Base-by-base conservation (phyloP, 2,329 filamentous ascomycete genomes). In the Aspergillus sp. region DNA sequence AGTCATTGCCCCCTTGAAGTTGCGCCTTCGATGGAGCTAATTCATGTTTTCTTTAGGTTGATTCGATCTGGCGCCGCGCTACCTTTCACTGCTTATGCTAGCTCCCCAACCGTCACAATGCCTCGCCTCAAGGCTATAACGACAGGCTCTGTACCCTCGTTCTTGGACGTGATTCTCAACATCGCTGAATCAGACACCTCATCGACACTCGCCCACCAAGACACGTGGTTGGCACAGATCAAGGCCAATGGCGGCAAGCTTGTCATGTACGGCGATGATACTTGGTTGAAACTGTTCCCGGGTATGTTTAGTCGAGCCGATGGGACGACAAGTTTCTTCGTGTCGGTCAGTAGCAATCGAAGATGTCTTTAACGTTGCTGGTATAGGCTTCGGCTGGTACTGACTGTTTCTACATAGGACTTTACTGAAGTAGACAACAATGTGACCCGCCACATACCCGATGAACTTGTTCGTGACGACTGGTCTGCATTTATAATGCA, bases 91-190 rank as follows among this genome's bases (percentile, higher is more conserved):
- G 94, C 94, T 36, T 90, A 96, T 83, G 95, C 95, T 18, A 90
- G 91, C n/a, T 92, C 96, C 54, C 95, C 95, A 2, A 99, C 95
- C 7, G 94, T 99, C 62, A 99, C 95, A 18, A 98, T 99, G 95
- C 95, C 95, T 47, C 88, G 94, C 63, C 88, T 99, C 69, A 99
- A 99, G 79, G 92, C 95, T 52, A 92, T 99, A 64, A 99, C 95
- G 0, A 98, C 95, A 1, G 95, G 95, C 62, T 97, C 94, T 1
- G 95, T 96, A n/a, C 95, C 95, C 3, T 98, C 94, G 2, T 99
- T 99, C 75, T 86, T 98, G 61, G 95, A 99, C 75, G 90, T 97
- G 16, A 96, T 99, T 62, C 84, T 99, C 60, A 99, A 98, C 72
- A 91, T 99, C 73, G 91, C 96, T 65, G 95, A 99, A 77, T 92